Evolutionary conservation across 179 eudicot species (phyloP), one percentile per base, ranked within the genome.

Genomic region (Silene noctiflora): DNA sequence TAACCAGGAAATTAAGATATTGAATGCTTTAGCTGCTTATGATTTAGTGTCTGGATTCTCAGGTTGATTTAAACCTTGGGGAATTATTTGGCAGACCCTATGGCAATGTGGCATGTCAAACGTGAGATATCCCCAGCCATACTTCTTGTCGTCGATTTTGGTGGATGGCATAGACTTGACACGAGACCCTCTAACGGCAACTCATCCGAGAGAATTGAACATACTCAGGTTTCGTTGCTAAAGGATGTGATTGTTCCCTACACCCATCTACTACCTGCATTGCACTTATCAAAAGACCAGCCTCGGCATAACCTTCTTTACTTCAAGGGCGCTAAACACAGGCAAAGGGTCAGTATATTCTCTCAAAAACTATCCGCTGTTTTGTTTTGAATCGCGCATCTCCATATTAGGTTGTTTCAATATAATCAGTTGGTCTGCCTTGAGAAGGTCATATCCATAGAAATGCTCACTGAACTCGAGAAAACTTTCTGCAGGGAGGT

Each of bases 1-100:
- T 31, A 31, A 31, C 35, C 35, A 2, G 35, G 42, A 35, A 35
- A 35, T 39, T 39, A 39, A 39, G 46, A 39, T 39, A 39, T 39
- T 39, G 46, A 39, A 39, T 39, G 84, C 82, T 65, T 80, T 82
- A 82, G 86, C 78, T 77, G 85, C 92, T 92, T 89, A 87, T 91
- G 78, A 72, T 85, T 69, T 80, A 91, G 92, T 86, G 83, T 91
- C 79, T 91, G 91, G 83, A 83, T 90, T 91, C 90, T 87, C 94
- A 91, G 96, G 96, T 90, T 89, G 79, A 71, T 82, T 87, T 87
- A 86, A 68, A 89, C 81, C 90, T 92, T 94, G 98, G 87, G 88
- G 97, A 93, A 79, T 88, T 94, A 84, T 92, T 94, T 92, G 95
- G 90, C 99, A 95, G 99, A 93, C 95, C 99, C 99, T 65, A 96